Base-by-base conservation (phyloP, 805 yeast species). In the Lachancea dasiensis region DNA sequence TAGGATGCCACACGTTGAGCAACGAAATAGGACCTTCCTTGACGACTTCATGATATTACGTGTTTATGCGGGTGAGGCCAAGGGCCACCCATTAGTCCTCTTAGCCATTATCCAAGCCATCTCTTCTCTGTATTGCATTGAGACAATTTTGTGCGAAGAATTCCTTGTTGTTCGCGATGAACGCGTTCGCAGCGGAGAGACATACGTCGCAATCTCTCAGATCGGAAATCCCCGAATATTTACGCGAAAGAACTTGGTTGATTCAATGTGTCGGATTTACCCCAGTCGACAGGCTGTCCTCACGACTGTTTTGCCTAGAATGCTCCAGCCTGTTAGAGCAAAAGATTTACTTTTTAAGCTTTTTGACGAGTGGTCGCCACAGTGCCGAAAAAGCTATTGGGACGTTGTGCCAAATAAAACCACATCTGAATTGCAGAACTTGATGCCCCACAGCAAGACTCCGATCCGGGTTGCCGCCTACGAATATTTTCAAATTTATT, bases 21-120 rank as follows among this genome's bases (percentile, higher is more conserved):
- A 32, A 17, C 23, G 25, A 10, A 7, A 37, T 3, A 22, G 41
- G 21, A 26, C 30, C 17, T 34, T 16, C 15, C 17, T 42, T 3
- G 59, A 57, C 24, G 54, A 52, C 32, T 43, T 46, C 24, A 45
- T 52, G 42, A 23, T 55, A 13, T 27, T 52, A 11, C 39, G 61
- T 31, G 41, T 57, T 2, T 57, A 54, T 36, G 45, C 58, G 1
- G 47, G 53, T 5, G 57, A 54, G 22, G 33, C 44, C 3, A 42
- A 32, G 15, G 59, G 61, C 3, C 46, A 46, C 23, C 48, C 52
- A 6, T 32, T 54, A 6, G 19, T 52, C 2, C 27, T 49, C 3
- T 41, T 54, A 5, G 41, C 51, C 4, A 54, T 57, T 10, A 36
- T 57, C 13, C 59, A 57, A 30, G 34, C 44, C 3, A 16, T 54